Evolutionary conservation across 495 filamentous ascomycete genomes (phyloP).

Genomic region (Aspergillus wentii): DNA sequence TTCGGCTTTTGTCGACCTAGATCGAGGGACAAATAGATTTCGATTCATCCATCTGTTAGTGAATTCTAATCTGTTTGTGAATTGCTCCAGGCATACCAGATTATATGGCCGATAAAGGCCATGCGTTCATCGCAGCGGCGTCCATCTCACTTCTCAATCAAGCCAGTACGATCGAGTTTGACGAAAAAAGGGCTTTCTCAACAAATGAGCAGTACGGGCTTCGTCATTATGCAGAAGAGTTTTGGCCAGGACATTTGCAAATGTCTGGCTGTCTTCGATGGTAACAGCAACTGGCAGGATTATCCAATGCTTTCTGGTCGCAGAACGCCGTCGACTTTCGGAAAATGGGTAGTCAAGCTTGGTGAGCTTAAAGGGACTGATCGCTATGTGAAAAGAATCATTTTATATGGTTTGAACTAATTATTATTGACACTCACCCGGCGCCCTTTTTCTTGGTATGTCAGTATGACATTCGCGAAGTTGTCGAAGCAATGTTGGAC

Average conservation of each 20-base stretch:
- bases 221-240: background rate
- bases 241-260: background rate
- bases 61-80: no score
- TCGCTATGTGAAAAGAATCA: background rate
- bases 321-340: background rate
- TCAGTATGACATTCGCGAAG: background rate
- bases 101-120: background rate
- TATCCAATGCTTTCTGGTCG: background rate
- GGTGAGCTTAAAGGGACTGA: background rate
- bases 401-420: background rate
- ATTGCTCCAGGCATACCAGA: background rate
- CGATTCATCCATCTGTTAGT: background rate
- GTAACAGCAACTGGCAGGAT: background rate
- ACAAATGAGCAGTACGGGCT: background rate
- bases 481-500: background rate
- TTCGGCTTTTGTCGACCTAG: background rate
- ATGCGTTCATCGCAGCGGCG: background rate
- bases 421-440: background rate
- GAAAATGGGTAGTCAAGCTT: background rate
- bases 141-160: background rate
- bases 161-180: background rate
- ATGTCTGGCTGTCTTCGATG: background rate
- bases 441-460: background rate
- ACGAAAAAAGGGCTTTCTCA: background rate
- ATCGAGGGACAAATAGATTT: background rate